Evolutionary conservation across 208 protist genomes (phyloP), one percentile per base, ranked within the genome.

Genomic region (Trypanosoma melophagium): DNA sequence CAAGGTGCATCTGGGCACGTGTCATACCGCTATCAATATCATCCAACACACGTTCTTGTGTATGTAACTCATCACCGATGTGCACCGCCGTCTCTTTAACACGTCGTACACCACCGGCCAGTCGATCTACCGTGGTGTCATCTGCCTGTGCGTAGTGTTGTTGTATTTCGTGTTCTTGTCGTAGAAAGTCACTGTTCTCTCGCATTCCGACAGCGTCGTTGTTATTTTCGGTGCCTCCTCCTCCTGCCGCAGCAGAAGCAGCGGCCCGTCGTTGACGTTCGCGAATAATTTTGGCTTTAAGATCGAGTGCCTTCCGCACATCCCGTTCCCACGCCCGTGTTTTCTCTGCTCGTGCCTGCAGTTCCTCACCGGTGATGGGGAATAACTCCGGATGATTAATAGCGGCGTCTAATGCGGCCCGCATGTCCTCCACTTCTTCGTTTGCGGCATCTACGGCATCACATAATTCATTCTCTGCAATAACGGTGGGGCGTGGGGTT

Each of bases 341-440:
- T 38, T 70, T 79, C 76, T 89, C 83, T 17, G 83, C 79, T 0
- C 86, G 82, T 21, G 62, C 61, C 61, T 92, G 77, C 52, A 95
- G 71, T 51, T 91, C 86, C 42, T 95, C 83, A 1, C 80, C 79
- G 7, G 82, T 80, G 60, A 93, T 89, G 19, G 71, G 53, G 59
- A 95, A 93, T 7, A 82, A 76, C 73, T 93, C 86, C 12, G 89
- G 86, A 64, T 90, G 86, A 57, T 95, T 81, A 76, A 88, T 86
- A 17, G 80, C 84, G 51, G 80, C 82, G 62, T 92, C 86, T 9
- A 92, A 74, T 7, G 86, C 86, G 16, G 83, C 85, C 9, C 85
- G 89, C 89, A 95, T 91, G 61, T 87, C 86, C 55, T 84, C 83
- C 13, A 95, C 79, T 9, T 76, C 74, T 72, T 89, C 89, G 19